Evolutionary conservation across 106 monocot genomes (phyloP).

Genomic region (Phalaenopsis aphrodite): DNA sequence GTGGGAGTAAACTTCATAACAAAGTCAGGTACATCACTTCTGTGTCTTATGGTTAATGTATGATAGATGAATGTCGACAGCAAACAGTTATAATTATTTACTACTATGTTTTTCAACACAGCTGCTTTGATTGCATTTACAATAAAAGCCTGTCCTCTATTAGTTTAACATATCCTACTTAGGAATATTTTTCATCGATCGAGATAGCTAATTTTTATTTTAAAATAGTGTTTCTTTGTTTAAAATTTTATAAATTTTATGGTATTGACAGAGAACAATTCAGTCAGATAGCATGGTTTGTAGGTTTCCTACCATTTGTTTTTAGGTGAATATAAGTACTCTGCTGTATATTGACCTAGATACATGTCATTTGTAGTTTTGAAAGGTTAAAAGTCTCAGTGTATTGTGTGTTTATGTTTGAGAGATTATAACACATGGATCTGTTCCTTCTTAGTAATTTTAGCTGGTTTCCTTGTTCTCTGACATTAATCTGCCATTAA

Average conservation of each 20-base stretch:
- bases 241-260: neutral
- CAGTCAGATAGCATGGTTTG: neutral
- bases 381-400: neutral
- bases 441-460: no score
- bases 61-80: neutral
- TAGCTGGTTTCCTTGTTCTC: no score
- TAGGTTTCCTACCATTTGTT: neutral
- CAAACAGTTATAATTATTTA: neutral
- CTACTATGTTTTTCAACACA: neutral
- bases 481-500: no score
- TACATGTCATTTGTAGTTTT: neutral
- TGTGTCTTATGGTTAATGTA: neutral
- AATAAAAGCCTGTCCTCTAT: neutral
- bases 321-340: neutral
- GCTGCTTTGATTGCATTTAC: neutral
- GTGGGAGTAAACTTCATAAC: slow-evolving; percentile 91
- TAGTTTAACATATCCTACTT: neutral
- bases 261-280: neutral
- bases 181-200: neutral
- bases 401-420: no score
- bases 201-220: neutral
- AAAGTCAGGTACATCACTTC: slow-evolving; percentile 65
- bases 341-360: neutral
- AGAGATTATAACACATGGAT: no score
- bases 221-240: neutral